Percentiles rank a stretch among this genome's conserved stretches.
phyloP scores from a whole-genome alignment of 2,329 filamentous ascomycete genomes.

The Aureobasidium musti region DNA sequence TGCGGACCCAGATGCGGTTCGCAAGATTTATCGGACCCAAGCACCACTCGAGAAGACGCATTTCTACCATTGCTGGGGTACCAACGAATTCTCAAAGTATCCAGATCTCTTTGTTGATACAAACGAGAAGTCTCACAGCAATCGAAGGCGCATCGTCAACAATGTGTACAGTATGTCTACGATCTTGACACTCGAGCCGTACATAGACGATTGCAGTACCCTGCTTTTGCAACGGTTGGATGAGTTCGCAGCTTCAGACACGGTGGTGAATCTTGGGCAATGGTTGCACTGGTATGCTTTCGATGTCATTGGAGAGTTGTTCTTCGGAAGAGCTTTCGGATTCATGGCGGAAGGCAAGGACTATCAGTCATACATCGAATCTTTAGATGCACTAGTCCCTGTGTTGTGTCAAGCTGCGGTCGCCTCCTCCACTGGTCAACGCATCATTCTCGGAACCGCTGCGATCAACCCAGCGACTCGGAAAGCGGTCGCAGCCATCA shows the following conservation, averaged over 20 bases:
- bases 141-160: constrained; percentile 45
- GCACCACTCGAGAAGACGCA: constrained; percentile 34
- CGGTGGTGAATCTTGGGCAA: constrained; percentile 36
- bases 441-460: neutral
- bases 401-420: constrained; percentile 4
- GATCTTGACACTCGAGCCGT: constrained; percentile 41
- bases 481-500: neutral
- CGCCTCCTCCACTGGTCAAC: neutral
- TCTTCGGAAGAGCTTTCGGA: constrained; percentile 47
- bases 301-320: constrained; percentile 48
- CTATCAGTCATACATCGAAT: neutral
- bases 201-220: constrained; percentile 35
- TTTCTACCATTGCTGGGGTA: constrained; percentile 39
- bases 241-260: constrained; percentile 33
- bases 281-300: constrained; percentile 45
- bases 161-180: constrained; percentile 48
- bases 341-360: constrained; percentile 36
- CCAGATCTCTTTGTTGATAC: constrained; percentile 2
- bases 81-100: constrained; percentile 24
- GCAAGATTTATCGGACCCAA: constrained; percentile 61
- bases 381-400: neutral
- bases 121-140: constrained; percentile 46
- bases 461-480: neutral
- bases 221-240: constrained; percentile 36
- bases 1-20: constrained; percentile 68